Base-by-base conservation (phyloP, 495 filamentous ascomycete genomes). In the Parathielavia appendiculata region DNA sequence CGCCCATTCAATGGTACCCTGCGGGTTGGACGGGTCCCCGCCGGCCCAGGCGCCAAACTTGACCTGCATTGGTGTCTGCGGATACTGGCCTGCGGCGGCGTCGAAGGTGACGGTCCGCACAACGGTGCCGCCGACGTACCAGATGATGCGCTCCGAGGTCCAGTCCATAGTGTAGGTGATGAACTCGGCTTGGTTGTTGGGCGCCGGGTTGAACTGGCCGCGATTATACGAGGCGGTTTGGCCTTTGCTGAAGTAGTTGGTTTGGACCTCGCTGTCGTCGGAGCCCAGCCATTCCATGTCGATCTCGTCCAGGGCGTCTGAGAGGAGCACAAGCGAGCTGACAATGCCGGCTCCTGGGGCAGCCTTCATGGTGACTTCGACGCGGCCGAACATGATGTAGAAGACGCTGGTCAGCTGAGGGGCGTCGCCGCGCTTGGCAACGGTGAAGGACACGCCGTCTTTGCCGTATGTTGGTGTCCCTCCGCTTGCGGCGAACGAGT, bases 191-290 rank as follows among this genome's bases (percentile, higher is more conserved):
- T 90, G 84, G 62, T 81, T 85, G 50, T 78, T 71, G 47, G 82
- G 69, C 16, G 81, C 66, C 64, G 87, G 82, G 64, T 83, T 82
- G 70, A 86, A 91, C 39, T 85, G 79, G 17, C 85, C 92, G 45
- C 90, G 89, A 69, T 88, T 82, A 68, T 86, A 92, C 11, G 80
- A 78, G 13, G 72, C 75, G 1, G 86, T 88, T 53, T 89, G 84
- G 14, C 92, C 93, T 75, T 96, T 95, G 69, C 89, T 87, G 68
- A 92, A 98, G 76, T 91, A 98, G 75, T 98, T 96, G 68, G 83
- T 87, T 73, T 96, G 89, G 14, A 95, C 87, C 52, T 85, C 70
- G 51, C 64, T 79, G 54, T 76, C 73, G 64, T 86, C 79, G 45
- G 79, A 78, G 39, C 87, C 87, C 14, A 90, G 72, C 87, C 87